These are phyloP conservation scores for Ramalina peruviana DNA, from an alignment of 495 filamentous ascomycete genomes.

Conservation along the genomic window DNA sequence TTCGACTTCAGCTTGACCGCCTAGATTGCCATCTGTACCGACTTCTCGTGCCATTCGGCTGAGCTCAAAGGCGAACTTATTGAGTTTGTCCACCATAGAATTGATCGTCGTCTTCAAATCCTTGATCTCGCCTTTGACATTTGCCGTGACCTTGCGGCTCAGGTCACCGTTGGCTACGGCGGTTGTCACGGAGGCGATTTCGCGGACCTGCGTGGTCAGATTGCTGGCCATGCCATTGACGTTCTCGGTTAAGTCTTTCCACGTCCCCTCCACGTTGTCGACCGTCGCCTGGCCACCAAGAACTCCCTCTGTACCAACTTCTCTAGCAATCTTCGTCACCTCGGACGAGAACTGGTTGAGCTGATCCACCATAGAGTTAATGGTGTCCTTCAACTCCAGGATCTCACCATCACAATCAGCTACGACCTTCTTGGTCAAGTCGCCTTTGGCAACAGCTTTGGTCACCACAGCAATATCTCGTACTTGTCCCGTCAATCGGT, in stretches of 20 bases:
- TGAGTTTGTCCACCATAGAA: constrained; percentile 94
- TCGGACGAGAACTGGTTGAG: constrained; percentile 93
- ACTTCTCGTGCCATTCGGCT: constrained; percentile 98
- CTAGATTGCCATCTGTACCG: constrained; percentile 90
- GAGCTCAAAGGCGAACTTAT: constrained; percentile 95
- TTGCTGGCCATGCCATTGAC: constrained; percentile 99
- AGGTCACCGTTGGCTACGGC: constrained; percentile 91
- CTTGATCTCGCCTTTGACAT: constrained; percentile 91
- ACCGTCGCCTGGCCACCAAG: constrained; percentile 94
- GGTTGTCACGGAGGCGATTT: constrained; percentile 95
- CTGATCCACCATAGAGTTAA: constrained; percentile 99
- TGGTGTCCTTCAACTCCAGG: constrained; percentile 86
- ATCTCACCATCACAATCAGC: constrained; percentile 97
- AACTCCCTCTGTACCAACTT: constrained; percentile 92
- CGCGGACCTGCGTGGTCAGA: constrained; percentile 91
- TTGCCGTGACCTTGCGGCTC: constrained; percentile 89
- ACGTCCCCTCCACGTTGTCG: constrained; percentile 93
- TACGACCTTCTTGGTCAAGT: constrained; percentile 92
- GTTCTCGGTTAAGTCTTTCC: constrained; percentile 93
- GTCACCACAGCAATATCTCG: constrained; percentile 97
- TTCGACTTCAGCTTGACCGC: constrained; percentile 90
- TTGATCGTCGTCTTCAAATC: constrained; percentile 97
- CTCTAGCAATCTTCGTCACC: constrained; percentile 93
- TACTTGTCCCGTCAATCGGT: constrained; percentile 94
- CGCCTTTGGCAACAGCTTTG: constrained; percentile 92